These are phyloP conservation scores for Amphichorda felina DNA, from an alignment of 2,329 filamentous ascomycete species.

Conservation along the genomic window DNA sequence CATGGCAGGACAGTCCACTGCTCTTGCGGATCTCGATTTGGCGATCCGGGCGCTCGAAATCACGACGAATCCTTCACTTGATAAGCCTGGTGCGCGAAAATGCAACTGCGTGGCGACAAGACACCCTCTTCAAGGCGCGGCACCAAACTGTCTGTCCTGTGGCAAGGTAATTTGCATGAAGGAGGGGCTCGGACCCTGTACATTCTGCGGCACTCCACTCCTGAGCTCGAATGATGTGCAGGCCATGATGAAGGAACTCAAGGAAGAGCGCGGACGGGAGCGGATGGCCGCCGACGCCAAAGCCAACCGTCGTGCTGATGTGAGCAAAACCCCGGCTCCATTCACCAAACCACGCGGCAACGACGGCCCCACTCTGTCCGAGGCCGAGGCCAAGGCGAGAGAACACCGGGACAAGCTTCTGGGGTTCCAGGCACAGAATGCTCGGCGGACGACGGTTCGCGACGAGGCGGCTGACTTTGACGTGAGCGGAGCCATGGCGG, in stretches of 20 bases:
- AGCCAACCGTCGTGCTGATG: conserved; percentile 52
- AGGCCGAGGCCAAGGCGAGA: conserved; percentile 56
- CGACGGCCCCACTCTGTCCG: conserved; percentile 26
- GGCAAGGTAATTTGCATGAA: conserved; percentile 94
- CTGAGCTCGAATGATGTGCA: conserved; percentile 65
- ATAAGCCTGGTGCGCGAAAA: conserved; percentile 42
- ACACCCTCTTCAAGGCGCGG: conserved; percentile 80
- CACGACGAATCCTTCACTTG: conserved; percentile 72
- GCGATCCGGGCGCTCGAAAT: conserved; percentile 84
- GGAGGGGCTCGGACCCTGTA: conserved; percentile 88
- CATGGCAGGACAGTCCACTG: conserved; percentile 71
- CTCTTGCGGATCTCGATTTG: conserved; percentile 59
- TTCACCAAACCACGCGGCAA: conserved; percentile 36
- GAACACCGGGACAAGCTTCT: conserved; percentile 74
- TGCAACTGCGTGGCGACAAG: conserved; percentile 84
- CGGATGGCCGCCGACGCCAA: conserved; percentile 73
- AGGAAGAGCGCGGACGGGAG: conserved; percentile 77
- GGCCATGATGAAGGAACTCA: conserved; percentile 72
- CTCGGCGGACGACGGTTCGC: conserved; percentile 68
- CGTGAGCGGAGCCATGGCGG: conserved; percentile 29
- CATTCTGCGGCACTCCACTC: conserved; percentile 70
- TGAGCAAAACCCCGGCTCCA: conserved; percentile 46
- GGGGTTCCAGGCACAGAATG: conserved; percentile 76
- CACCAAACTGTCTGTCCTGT: conserved; percentile 84
- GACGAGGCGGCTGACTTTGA: conserved; percentile 68